phyloP scores from a whole-genome alignment of 1,284 basidiomycete genomes.

The Trichosporon sp. region DNA sequence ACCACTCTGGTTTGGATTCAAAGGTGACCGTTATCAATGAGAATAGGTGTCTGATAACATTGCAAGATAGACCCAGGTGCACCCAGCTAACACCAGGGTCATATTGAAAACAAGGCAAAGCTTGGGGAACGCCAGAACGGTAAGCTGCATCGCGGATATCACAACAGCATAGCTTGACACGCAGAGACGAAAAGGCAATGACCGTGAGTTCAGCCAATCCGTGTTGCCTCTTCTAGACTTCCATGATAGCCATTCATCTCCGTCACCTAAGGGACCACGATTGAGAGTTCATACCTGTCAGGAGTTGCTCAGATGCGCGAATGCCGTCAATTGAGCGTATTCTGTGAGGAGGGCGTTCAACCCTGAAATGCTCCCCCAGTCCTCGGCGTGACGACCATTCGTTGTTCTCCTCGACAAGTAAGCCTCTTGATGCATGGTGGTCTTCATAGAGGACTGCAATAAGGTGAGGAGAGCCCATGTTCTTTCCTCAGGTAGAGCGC shows the following conservation, averaged over 20 bases:
- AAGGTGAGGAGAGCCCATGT: not conserved
- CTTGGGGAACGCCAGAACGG: too few species aligned
- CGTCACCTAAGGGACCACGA: too few species aligned
- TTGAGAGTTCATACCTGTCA: too few species aligned
- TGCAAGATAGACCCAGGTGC: not conserved
- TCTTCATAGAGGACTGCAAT: too few species aligned
- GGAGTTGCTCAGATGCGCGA: too few species aligned
- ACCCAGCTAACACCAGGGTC: not conserved
- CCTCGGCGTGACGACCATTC: not conserved
- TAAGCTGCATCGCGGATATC: too few species aligned
- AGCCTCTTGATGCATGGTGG: not conserved
- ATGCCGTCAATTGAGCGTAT: too few species aligned
- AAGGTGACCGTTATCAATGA: slow-evolving; percentile 4
- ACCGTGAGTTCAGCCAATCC: too few species aligned
- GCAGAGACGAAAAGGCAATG: too few species aligned
- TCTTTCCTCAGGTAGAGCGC: not conserved
- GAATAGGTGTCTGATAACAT: slow-evolving; percentile 5
- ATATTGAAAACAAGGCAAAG: not conserved
- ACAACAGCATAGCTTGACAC: too few species aligned
- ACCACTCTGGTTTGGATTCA: not conserved
- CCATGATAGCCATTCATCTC: too few species aligned
- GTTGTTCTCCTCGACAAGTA: not conserved
- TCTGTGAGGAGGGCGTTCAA: not conserved
- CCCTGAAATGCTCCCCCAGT: slow-evolving; percentile 11
- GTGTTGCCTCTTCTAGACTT: too few species aligned